Evolutionary conservation across 139 green algal genomes (phyloP).

Genomic region (Picochlorum sp.): DNA sequence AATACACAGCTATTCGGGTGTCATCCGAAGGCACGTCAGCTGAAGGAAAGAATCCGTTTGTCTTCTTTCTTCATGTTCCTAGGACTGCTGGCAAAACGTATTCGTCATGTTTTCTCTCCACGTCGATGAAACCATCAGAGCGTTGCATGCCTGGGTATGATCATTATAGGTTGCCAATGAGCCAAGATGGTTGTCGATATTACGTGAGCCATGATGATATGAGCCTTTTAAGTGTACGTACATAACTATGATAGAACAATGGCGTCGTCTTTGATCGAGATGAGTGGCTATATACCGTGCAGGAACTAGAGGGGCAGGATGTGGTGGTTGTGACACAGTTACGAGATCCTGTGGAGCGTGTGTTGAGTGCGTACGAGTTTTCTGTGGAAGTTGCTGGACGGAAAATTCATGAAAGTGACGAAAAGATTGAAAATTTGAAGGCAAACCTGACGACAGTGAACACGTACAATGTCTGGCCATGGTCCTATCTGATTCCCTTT

Average conservation of each 20-base stretch:
- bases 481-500: slow-evolving; percentile 70
- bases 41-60: slow-evolving; percentile 25
- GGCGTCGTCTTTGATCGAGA: background rate
- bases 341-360: slow-evolving; percentile 67
- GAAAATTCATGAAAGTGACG: slow-evolving; percentile 10
- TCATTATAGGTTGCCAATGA: slow-evolving; percentile 59
- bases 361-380: slow-evolving; percentile 90
- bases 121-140: slow-evolving; percentile 30
- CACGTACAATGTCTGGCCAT: slow-evolving; percentile 87
- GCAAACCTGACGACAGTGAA: slow-evolving; percentile 27
- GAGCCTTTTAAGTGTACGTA: slow-evolving; percentile 34
- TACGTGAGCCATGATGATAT: slow-evolving; percentile 85
- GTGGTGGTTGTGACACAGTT: slow-evolving; percentile 51
- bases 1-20: background rate
- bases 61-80: slow-evolving; percentile 93
- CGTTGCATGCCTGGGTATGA: slow-evolving; percentile 78
- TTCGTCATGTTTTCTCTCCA: slow-evolving; percentile 75
- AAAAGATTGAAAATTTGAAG: slow-evolving; percentile 20
- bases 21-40: background rate
- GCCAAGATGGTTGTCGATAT: slow-evolving; percentile 52
- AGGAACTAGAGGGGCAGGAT: slow-evolving; percentile 9
- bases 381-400: slow-evolving; percentile 46
- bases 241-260: background rate
- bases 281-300: background rate
- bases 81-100: slow-evolving; percentile 85